Evolutionary conservation across 768 basidiomycete genomes (phyloP).

Genomic region (Leucocoprinus birnbaumii): DNA sequence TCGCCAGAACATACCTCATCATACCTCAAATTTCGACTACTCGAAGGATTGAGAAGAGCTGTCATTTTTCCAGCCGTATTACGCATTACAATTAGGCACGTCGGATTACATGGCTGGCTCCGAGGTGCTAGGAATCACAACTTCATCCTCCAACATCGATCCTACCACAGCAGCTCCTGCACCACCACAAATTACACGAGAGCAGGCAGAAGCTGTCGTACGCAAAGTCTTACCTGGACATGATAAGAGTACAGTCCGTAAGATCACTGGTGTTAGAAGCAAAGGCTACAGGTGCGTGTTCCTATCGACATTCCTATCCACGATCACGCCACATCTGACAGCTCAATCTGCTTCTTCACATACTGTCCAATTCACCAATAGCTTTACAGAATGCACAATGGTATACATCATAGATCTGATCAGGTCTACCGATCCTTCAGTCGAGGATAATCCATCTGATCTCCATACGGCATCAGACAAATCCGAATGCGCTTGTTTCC

Average conservation of each 20-base stretch:
- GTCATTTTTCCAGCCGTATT: no score
- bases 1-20: no score
- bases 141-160: background rate
- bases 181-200: constrained; percentile 10
- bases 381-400: constrained; percentile 17
- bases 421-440: constrained; percentile 1
- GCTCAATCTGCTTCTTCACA: background rate
- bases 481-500: constrained; percentile 21
- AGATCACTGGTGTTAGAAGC: constrained; percentile 18
- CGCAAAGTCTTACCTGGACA: constrained; percentile 10
- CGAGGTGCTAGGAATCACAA: background rate
- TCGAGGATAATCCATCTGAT: background rate
- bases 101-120: no score
- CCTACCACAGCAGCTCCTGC: background rate
- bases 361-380: constrained; percentile 6
- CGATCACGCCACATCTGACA: background rate
- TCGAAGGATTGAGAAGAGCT: no score
- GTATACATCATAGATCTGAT: constrained; percentile 23
- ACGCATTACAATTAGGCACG: no score
- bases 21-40: no score
- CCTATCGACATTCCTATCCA: background rate
- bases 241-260: constrained; percentile 8
- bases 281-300: constrained; percentile 22
- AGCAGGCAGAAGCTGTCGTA: constrained; percentile 12
- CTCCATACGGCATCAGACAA: background rate